Evolutionary conservation across 2,329 filamentous ascomycete species (phyloP).

Genomic region (Paecilomyces formosus): DNA sequence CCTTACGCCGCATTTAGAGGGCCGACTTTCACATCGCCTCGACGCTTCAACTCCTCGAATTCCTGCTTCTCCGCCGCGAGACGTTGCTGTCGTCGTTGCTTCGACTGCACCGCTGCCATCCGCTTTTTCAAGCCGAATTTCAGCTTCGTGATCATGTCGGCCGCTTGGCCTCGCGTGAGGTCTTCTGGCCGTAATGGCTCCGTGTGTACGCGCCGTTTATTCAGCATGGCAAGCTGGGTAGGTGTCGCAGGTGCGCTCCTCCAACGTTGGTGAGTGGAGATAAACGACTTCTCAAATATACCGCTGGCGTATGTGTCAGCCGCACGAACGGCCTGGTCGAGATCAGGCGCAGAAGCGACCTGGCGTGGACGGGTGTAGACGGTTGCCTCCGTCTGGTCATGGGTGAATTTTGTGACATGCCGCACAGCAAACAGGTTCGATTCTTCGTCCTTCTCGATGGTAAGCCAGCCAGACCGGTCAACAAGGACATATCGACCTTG

Average conservation of each 20-base stretch:
- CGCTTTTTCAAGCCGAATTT: conserved; percentile 68
- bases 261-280: conserved; percentile 63
- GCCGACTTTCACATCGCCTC: conserved; percentile 42
- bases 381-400: conserved; percentile 23
- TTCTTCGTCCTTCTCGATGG: conserved; percentile 33
- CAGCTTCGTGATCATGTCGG: conserved; percentile 86
- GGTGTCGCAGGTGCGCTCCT: conserved; percentile 55
- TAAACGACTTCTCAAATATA: conserved; percentile 60
- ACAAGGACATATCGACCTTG: conserved; percentile 63
- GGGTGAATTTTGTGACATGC: conserved; percentile 23
- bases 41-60: conserved; percentile 18
- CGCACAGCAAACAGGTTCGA: conserved; percentile 21
- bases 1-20: conserved; percentile 22
- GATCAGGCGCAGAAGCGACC: conserved; percentile 57
- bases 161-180: conserved; percentile 72
- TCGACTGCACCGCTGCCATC: conserved; percentile 45
- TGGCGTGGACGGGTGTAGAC: conserved; percentile 63
- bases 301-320: conserved; percentile 72
- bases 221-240: conserved; percentile 40
- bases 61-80: conserved; percentile 24
- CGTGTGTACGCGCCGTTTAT: conserved; percentile 39
- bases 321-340: conserved; percentile 71
- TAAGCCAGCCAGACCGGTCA: conserved; percentile 55
- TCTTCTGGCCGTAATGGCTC: conserved; percentile 54
- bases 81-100: conserved; percentile 46